Evolutionary conservation across 2,329 filamentous ascomycete species (phyloP), one percentile per base, ranked within the genome.

Genomic region (Colletotrichum horii): DNA sequence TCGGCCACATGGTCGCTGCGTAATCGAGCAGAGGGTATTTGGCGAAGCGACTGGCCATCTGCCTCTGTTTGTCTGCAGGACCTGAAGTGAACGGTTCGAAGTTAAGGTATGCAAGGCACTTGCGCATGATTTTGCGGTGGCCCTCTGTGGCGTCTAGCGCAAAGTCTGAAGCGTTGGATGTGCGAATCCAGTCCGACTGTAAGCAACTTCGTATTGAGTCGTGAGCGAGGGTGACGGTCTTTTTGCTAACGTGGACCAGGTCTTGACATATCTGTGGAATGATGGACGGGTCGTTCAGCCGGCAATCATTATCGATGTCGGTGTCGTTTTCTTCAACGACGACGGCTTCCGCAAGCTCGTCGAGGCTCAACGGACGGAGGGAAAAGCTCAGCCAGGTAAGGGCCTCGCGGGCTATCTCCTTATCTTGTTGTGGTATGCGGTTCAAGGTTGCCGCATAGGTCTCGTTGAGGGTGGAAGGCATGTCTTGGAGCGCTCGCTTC

Each of bases 341-440:
- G 15, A 82, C 78, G 4, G 80, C 80, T 64, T 82, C 81, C 15
- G 78, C 79, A 12, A 82, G 78, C 65, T 82, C 80, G 2, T 55
- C 24, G 3, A 81, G 76, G 3, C 69, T 70, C 4, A 82, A 76
- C 6, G 80, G 80, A 8, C 79, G 77, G 4, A 80, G 75, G 4
- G 79, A 79, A 58, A 80, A 82, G 69, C 78, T 79, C 4, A 82
- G 78, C 77, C 80, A 81, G 6, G 79, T 74, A 3, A 83, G 76
- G 8, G 79, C 79, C 56, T 81, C 78, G 26, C 79, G 78, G 14
- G 77, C 79, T 19, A 81, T 78, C 8, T 38, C 56, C n/a, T 76
- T 74, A 67, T 80, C 80, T 74, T 78, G 74, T 8, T 77, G 28
- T 6, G 71, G 76, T n/a, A 82, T 79, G 11, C 78, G 78, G 14